phyloP scores from a whole-genome alignment of 176 grass and related monocot species.

The Aegilops tauschii region DNA sequence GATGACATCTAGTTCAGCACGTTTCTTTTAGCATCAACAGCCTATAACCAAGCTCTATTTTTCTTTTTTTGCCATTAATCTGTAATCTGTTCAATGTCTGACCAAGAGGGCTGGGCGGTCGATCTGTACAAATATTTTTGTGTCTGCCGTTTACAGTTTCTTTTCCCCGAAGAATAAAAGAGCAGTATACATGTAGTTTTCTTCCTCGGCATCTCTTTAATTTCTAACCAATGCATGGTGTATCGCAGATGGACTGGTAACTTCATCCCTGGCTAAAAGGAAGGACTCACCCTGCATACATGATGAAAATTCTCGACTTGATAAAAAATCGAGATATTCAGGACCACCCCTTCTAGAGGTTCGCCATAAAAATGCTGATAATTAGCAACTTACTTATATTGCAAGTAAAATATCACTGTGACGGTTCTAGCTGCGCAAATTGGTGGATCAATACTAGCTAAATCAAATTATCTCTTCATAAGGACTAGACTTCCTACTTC shows the following conservation, averaged over 20 bases:
- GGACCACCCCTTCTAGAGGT: constrained; percentile 1
- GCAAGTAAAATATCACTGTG: neutral
- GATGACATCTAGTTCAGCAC: too few species aligned
- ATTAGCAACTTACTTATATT: neutral
- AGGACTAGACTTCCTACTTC: neutral
- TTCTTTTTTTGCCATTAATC: too few species aligned
- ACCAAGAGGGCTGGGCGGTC: too few species aligned
- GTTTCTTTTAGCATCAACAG: too few species aligned
- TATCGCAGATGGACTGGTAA: neutral
- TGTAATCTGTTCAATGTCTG: too few species aligned
- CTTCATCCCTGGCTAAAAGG: neutral
- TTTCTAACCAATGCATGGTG: neutral
- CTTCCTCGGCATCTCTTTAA: neutral
- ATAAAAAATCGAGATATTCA: neutral
- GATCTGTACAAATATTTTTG: too few species aligned
- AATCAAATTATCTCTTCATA: neutral
- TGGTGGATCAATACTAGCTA: neutral
- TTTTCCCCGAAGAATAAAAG: too few species aligned
- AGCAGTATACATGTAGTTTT: neutral
- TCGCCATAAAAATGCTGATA: neutral
- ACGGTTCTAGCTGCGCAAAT: neutral
- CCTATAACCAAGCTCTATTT: too few species aligned
- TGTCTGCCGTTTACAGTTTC: too few species aligned
- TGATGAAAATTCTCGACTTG: neutral
- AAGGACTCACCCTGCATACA: neutral